Conservation (phyloP, 139 green algal species). For the Micractinium conductrix region DNA sequence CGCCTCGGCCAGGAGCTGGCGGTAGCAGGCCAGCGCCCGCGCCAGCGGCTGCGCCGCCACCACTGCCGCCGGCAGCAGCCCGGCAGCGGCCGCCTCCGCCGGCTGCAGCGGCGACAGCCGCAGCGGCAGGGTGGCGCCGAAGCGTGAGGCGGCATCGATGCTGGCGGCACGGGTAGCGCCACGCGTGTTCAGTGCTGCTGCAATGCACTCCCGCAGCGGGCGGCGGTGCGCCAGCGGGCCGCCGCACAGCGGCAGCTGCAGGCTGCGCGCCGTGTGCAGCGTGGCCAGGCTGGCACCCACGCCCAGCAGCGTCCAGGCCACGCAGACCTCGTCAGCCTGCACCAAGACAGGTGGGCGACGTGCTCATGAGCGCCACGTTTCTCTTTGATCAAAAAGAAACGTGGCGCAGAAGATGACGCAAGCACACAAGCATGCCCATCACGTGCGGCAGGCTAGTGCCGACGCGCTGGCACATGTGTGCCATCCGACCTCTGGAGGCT, state of each 20-base stretch:
- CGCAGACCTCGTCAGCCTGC: slow-evolving; percentile 11
- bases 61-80: neutral
- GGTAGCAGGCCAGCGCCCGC: neutral
- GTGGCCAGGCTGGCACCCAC: slow-evolving; percentile 9
- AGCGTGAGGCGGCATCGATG: too few relatives aligned
- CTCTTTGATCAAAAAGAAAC: too few relatives aligned
- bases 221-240: slow-evolving; percentile 4
- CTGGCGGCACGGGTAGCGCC: too few relatives aligned
- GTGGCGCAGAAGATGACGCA: too few relatives aligned
- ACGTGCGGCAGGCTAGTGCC: too few relatives aligned
- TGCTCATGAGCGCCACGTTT: too few relatives aligned
- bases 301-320: slow-evolving; percentile 12
- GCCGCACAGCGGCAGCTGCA: neutral
- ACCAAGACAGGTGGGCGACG: too few relatives aligned
- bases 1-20: slow-evolving; percentile 17
- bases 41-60: neutral
- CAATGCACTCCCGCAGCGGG: neutral
- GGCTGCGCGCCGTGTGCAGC: slow-evolving; percentile 11
- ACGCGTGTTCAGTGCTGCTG: neutral
- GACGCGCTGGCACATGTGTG: too few relatives aligned
- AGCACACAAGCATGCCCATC: too few relatives aligned
- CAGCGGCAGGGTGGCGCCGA: neutral
- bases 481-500: too few relatives aligned
- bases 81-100: neutral
- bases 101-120: neutral